phyloP scores from a whole-genome alignment of 1,284 basidiomycete genomes.

The Apiotrichum gracile region DNA sequence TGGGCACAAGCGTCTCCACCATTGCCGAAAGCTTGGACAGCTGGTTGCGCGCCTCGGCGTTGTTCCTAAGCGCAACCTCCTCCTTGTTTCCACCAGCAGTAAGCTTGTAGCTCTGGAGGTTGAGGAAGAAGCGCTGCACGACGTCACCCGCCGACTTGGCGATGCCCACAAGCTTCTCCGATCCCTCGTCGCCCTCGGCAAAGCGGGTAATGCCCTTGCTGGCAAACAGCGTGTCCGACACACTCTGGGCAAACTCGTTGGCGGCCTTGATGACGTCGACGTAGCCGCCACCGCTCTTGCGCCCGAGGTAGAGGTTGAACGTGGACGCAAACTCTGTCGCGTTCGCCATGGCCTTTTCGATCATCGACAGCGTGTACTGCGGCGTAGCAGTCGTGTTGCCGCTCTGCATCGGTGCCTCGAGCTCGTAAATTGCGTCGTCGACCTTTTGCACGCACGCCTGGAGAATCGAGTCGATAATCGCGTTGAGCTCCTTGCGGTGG shows the following conservation, averaged over 20 bases:
- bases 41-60: slow-evolving; percentile 72
- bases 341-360: slow-evolving; percentile 91
- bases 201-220: slow-evolving; percentile 94
- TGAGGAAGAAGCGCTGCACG: slow-evolving; percentile 86
- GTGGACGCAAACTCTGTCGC: slow-evolving; percentile 93
- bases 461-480: slow-evolving; percentile 97
- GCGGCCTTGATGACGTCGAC: slow-evolving; percentile 98
- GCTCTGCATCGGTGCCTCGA: slow-evolving; percentile 87
- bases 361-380: slow-evolving; percentile 96
- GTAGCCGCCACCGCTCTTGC: slow-evolving; percentile 77
- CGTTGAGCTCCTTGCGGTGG: slow-evolving; percentile 94
- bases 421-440: slow-evolving; percentile 93
- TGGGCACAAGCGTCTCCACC: slow-evolving; percentile 80
- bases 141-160: slow-evolving; percentile 83
- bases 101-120: slow-evolving; percentile 91
- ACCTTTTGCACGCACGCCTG: slow-evolving; percentile 95
- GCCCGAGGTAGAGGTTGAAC: slow-evolving; percentile 85
- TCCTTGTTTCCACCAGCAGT: slow-evolving; percentile 68
- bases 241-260: slow-evolving; percentile 90
- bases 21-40: slow-evolving; percentile 79
- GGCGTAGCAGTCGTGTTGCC: slow-evolving; percentile 96
- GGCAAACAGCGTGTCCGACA: slow-evolving; percentile 85
- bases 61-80: slow-evolving; percentile 85
- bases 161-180: slow-evolving; percentile 79
- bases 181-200: slow-evolving; percentile 80